Base-by-base conservation (phyloP, 2,329 filamentous ascomycete genomes). In the Colletotrichum costaricense region DNA sequence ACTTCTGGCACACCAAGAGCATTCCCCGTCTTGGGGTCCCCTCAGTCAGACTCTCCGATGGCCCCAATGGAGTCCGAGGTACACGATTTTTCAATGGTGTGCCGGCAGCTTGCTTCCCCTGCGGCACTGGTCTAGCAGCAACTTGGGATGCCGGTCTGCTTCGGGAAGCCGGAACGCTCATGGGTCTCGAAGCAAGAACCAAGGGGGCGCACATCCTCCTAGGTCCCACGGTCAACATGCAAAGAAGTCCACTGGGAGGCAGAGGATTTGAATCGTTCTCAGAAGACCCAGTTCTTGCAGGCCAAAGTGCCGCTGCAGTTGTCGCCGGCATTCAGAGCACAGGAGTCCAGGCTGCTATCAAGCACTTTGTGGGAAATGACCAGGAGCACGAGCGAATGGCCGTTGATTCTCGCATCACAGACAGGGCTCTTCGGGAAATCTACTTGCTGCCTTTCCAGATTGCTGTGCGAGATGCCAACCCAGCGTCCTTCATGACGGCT, bases 261-360 rank as follows among this genome's bases (percentile, higher is more conserved):
- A 88, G 94, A 69, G 95, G 95, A 75, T 97, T 96, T 77, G 94
- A 97, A 82, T 95, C 93, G 0, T 96, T 95, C 80, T 94, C 93
- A 0, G 94, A 97, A 81, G 94, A 96, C 76, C 94, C 94, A 0
- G 88, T 92, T 7, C 86, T 97, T 5, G 94, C 93, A 0, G 93
- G 93, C 38, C 76, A 82, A 24, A 77, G 83, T 57, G 84, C 84
- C 24, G 82, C 81, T 16, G 78, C 81, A 55, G 80, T 83, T 56
- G 80, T 84, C 22, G 80, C 79, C 63, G 83, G 81, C 16, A 80
- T 84, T 22, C 79, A 83, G 63, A 78, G 78, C 4, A 79, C 76
- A 30, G 80, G 81, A 16, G 79, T 83, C 46, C 22, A 24, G 26
- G 28, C 68, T 19, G 22, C 73, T 14, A 54, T 67, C 30, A 75